A percentile compares a stretch with the other conserved stretches of the same genome.
Conservation (phyloP, 768 basidiomycete species). For the Grammothele lineata region DNA sequence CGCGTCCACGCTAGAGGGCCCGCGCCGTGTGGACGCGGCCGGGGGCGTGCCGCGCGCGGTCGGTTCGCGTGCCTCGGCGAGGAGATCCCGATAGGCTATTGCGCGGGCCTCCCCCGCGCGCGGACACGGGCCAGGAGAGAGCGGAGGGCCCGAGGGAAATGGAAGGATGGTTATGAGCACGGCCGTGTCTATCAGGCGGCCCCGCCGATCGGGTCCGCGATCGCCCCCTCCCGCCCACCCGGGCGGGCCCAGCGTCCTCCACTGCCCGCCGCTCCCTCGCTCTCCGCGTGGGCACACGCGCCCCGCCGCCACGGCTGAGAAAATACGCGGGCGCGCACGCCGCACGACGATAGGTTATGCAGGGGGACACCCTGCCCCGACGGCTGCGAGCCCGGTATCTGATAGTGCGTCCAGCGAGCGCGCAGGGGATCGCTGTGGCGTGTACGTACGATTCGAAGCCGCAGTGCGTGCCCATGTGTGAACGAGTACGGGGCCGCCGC, state of each 20-base stretch:
- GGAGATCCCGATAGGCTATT: slow-evolving; percentile 18
- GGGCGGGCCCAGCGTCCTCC: background rate
- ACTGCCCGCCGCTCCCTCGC: slow-evolving; percentile 6
- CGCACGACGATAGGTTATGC: slow-evolving; percentile 7
- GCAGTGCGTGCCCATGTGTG: background rate
- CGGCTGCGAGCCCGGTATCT: no score
- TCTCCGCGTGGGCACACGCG: slow-evolving; percentile 7
- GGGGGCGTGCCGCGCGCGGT: no score
- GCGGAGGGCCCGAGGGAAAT: slow-evolving; percentile 18
- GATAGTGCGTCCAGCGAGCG: no score
- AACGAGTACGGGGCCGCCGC: no score
- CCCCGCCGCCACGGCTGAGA: slow-evolving; percentile 4
- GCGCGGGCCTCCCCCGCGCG: slow-evolving; percentile 12
- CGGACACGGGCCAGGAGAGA: slow-evolving; percentile 13
- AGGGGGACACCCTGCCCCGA: background rate
- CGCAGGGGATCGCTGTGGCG: no score
- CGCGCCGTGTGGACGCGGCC: no score
- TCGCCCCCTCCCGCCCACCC: slow-evolving; percentile 3
- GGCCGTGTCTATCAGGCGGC: slow-evolving; percentile 19
- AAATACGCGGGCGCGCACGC: slow-evolving; percentile 4
- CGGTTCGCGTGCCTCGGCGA: no score
- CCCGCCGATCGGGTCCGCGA: slow-evolving; percentile 16
- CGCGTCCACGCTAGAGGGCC: no score
- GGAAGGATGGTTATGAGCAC: slow-evolving; percentile 16
- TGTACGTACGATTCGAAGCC: no score